Evolutionary conservation across 352 stramenopile genomes (phyloP).

Genomic region (Globisporangium spinosum): DNA sequence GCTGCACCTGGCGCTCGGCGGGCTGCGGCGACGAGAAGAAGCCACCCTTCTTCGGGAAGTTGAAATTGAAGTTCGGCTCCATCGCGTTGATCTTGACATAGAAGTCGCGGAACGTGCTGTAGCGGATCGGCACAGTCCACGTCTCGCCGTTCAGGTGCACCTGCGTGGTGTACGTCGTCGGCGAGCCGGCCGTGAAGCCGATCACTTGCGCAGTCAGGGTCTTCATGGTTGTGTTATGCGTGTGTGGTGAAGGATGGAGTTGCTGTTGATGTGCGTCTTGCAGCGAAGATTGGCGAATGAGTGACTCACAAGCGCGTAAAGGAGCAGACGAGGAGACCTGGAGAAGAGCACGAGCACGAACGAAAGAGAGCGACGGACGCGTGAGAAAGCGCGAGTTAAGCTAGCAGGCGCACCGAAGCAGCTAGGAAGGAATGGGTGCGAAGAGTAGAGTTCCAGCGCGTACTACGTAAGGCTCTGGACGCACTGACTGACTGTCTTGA

Average conservation of each 20-base stretch:
- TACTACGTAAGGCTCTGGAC: not conserved
- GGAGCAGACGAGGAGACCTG: conserved; percentile 1
- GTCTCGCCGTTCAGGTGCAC: conserved; percentile 34
- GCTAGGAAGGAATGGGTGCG: not conserved
- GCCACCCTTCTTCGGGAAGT: conserved; percentile 59
- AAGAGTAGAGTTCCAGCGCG: not conserved
- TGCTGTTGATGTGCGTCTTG: not conserved
- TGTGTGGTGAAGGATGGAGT: not conserved
- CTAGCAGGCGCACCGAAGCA: conserved; percentile 5
- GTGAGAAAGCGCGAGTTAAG: conserved; percentile 3
- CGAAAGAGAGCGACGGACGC: not conserved
- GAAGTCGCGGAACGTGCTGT: conserved; percentile 59
- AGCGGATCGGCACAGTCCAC: conserved; percentile 56
- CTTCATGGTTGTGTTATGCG: conserved; percentile 14
- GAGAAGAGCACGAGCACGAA: not conserved
- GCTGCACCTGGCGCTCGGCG: conserved; percentile 48
- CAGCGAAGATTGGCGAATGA: conserved; percentile 12
- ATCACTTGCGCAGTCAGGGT: conserved; percentile 37
- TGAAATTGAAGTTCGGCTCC: conserved; percentile 49
- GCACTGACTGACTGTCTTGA: not conserved
- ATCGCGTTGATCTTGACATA: conserved; percentile 45
- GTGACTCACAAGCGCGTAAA: conserved; percentile 1
- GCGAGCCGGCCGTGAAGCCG: conserved; percentile 38
- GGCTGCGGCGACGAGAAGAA: conserved; percentile 61
- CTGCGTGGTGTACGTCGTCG: conserved; percentile 46